Evolutionary conservation across 108 stramenopile species (phyloP), one percentile per base, ranked within the genome.

Genomic region (Nannochloropsis gaditana): DNA sequence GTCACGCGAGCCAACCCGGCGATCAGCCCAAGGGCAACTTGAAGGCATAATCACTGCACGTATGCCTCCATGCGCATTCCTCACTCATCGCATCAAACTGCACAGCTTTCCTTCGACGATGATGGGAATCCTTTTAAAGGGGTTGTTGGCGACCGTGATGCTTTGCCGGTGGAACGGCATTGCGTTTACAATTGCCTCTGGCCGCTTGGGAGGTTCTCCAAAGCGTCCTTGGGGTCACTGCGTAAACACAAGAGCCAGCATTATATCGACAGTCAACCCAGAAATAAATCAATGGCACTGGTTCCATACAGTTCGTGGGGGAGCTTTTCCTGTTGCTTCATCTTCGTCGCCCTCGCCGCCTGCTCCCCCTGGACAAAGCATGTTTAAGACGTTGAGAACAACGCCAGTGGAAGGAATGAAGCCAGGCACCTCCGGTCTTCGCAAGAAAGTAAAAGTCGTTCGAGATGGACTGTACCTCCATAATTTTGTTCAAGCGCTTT

Each of bases 361-460:
- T 2, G 59, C 59, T n/a, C 59, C 59, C 19, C 59, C 59, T 15
- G 59, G 59, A n/a, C 59, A n/a, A n/a, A 73, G 8, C 6, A 73
- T n/a, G 59, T n/a, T 50, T 42, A 84, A 15, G 45, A 31, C 44
- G 45, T 59, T 80, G 31, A 42, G 43, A 41, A 89, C 88, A 11
- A 82, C 11, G 42, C 88, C 88, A 21, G 83, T 89, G 31, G 84
- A 84, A 59, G 88, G 88, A 21, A 86, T 86, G 88, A 83, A 85
- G 47, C 88, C 88, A 11, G 88, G 88, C 43, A 89, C 88, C 5
- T 83, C 82, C 21, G 88, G 88, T 17, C 45, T 89, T 44, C 88
- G 88, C 45, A 89, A 89, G 80, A 89, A 89, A 83, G 88, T 89
- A 42, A 43, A 45, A 59, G 88, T 89, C 15, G 82, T 82, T 82